Base-by-base conservation (phyloP, 441 rosid genomes). In the Populus hybrid region DNA sequence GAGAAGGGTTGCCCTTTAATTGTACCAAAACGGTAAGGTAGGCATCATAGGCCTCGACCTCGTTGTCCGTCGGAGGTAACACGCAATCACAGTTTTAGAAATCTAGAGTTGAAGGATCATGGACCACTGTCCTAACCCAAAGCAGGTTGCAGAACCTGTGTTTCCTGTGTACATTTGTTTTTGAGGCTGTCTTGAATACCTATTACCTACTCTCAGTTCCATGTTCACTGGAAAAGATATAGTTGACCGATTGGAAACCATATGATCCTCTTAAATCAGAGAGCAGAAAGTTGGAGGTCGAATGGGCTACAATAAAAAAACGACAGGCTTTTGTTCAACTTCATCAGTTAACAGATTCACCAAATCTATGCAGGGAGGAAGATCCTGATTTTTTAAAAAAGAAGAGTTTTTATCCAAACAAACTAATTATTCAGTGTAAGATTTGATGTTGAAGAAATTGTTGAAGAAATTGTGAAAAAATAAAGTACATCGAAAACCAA, bases 311-410 rank as follows among this genome's bases (percentile, higher is more conserved):
- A 9, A 38, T 38, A 8, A 38, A 38, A 34, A 40, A 40, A 10
- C 46, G 1, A 14, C 57, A 46, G 5, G 57, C 16, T 46, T 10
- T 10, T 46, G 57, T 23, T 70, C 59, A 10, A 1, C 21, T 61
- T n/a, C 12, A 14, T 46, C 14, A 23, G 46, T 30, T 11, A n/a
- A 35, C 14, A 70, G 70, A 75, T 80, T 72, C 24, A 28, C 69
- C 72, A 76, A 75, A 80, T 80, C 82, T 71, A 75, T 35, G 16
- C 5, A 71, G 75, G 46, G 57, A 64, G 12, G 57, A 46, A 46
- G 57, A 46, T 46, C 57, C 14, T 4, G 18, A 40, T 10, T 40
- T 40, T 40, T 11, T 10, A 0, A 10, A 3, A 40, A 6, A 34
- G 7, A 34, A 34, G 7, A 34, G 8, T 34, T 6, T 6, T 34